phyloP scores from a whole-genome alignment of 164 flowering plant species.

The Nymphaea colorata region DNA sequence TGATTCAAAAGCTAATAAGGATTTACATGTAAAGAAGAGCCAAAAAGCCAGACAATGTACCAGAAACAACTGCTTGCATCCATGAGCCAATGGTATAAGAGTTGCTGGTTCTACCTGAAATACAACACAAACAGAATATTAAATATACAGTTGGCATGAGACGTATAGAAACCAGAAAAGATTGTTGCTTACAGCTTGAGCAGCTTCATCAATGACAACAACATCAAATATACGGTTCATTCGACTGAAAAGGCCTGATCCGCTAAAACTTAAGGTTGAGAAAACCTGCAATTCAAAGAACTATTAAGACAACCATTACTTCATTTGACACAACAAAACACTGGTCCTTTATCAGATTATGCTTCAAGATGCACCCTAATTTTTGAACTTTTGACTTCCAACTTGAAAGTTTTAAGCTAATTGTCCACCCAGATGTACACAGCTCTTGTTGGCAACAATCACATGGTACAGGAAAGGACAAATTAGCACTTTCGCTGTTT shows the following conservation, averaged over 20 bases:
- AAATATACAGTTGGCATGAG: background rate
- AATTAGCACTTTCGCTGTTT: background rate
- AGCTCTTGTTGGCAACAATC: background rate
- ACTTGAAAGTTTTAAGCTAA: too few relatives aligned
- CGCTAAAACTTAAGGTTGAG: constrained; percentile 97
- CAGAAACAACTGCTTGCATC: constrained; percentile 97
- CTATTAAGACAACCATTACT: background rate
- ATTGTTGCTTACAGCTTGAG: constrained; percentile 86
- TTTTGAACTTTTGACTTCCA: too few relatives aligned
- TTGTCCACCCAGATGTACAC: too few relatives aligned
- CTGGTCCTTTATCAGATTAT: too few relatives aligned
- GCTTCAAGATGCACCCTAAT: too few relatives aligned
- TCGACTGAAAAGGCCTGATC: constrained; percentile 61
- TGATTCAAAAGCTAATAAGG: too few relatives aligned
- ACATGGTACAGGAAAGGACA: background rate
- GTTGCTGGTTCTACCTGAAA: constrained; percentile 92
- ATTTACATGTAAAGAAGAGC: too few relatives aligned
- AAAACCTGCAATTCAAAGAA: constrained; percentile 56
- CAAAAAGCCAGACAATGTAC: constrained; percentile 21
- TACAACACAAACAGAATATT: background rate
- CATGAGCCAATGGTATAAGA: constrained; percentile 77
- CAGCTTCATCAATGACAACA: constrained; percentile 98
- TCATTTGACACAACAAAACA: background rate
- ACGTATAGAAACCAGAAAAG: background rate
- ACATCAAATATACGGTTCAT: constrained; percentile 76